Evolutionary conservation across 371 early-diverging fungal species (phyloP), one percentile per base, ranked within the genome.

Genomic region (Nosema muscidifuracis): DNA sequence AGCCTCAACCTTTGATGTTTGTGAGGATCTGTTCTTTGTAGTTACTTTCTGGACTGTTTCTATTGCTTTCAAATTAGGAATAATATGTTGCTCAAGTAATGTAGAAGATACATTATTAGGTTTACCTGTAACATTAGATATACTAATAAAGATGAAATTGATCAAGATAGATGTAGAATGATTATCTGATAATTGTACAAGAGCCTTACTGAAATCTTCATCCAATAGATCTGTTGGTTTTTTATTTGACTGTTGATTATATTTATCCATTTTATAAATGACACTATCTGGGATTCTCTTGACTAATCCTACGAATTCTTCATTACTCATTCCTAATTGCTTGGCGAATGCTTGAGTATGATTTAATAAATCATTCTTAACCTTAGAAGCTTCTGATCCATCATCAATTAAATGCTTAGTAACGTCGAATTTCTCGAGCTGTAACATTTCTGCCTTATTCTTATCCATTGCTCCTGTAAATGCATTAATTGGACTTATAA

Each of bases 41-140:
- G 20, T 47, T 24, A 26, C 34, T 24, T 30, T 50, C 26, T 44
- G 18, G 4, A n/a, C n/a, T 16, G 26, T 47, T 34, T 47, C 44
- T n/a, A 70, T 31, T 42, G 24, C 42, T 44, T 60, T 70, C 2
- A 70, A 53, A 55, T 70, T 70, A 16, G 71, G 71, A 36, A 70
- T 53, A 26, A 57, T n/a, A 24, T 44, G 31, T 22, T 60, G 28
- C 20, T 62, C 62, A 24, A 71, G 26, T 43, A 61, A 24, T 20
- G 24, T 42, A n/a, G 53, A 30, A 15, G 55, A 47, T 24, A 50
- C 55, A 24, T 53, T 62, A 55, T 71, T 62, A 0, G 71, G 62
- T 18, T 62, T 31, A 10, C 63, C 55, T 7, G 71, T 71, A 28
- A 62, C 71, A 26, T 50, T 63, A 16, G 71, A 43, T 28, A 71